phyloP scores from a whole-genome alignment of 2,329 filamentous ascomycete genomes.

The Zymoseptoria passerinii region DNA sequence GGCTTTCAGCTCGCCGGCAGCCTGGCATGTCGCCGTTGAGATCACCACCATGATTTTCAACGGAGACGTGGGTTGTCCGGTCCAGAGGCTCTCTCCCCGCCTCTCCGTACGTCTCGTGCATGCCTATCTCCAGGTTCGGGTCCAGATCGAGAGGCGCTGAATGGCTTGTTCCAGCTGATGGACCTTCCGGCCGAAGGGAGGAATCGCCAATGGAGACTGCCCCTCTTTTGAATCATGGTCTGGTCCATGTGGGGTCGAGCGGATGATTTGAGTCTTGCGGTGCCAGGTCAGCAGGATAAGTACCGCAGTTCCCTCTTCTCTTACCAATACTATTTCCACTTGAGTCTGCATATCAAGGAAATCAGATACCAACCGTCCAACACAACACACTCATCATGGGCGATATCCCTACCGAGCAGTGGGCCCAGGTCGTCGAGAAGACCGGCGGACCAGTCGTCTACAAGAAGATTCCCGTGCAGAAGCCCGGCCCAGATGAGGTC shows the following conservation, averaged over 20 bases:
- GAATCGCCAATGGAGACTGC: neutral
- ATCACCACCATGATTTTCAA: neutral
- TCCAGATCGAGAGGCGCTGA: neutral
- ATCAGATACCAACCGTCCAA: neutral
- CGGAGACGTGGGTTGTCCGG: neutral
- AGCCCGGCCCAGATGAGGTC: constrained; percentile 81
- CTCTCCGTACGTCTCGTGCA: neutral
- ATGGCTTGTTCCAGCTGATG: neutral
- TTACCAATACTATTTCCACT: neutral
- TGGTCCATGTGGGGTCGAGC: neutral
- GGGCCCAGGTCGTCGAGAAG: constrained; percentile 84
- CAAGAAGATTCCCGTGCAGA: constrained; percentile 73
- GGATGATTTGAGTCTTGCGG: neutral
- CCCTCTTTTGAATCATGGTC: neutral
- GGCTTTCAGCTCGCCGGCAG: neutral
- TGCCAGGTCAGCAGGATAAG: neutral
- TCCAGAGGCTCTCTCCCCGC: neutral
- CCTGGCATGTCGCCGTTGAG: neutral
- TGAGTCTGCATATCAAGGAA: neutral
- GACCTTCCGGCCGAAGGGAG: neutral
- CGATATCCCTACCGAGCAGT: constrained; percentile 71
- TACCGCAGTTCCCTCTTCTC: neutral
- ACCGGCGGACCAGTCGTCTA: constrained; percentile 61
- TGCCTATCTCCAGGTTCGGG: neutral
- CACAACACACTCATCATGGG: constrained; percentile 19